Base-by-base conservation (phyloP, 352 stramenopile genomes). In the Globisporangium apiculatum region DNA sequence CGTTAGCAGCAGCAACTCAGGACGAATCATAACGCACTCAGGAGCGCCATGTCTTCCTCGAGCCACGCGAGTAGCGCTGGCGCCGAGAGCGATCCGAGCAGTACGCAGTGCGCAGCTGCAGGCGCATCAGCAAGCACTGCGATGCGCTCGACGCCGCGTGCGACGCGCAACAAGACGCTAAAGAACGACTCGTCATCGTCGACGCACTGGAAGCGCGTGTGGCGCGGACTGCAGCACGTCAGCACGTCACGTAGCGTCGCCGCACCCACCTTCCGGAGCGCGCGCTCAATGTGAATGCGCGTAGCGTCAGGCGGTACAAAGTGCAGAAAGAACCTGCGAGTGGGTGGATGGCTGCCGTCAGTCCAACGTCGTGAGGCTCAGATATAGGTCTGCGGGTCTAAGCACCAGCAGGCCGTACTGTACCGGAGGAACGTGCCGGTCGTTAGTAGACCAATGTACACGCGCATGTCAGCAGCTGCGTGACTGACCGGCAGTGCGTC, bases 61-160 rank as follows among this genome's bases (percentile, higher is more conserved):
- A 88, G 58, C 77, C 80, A 90, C 40, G 67, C 46, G 15, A 90
- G 58, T 10, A 83, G 50, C 42, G 81, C 76, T 24, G 76, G 69
- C 0, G 71, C 63, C 35, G 65, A 70, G 18, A 88, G 49, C 40
- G 50, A 65, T 0, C 77, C 80, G 0, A 86, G 70, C 24, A 88
- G 55, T 3, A 66, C 47, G 42, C 69, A 68, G 24, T 46, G 58
- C 3, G 17, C 0, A 14, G 56, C 46, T 18, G 49, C 51, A 7
- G 60, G 55, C 36, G 65, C 60, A 10, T 73, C 61, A 4, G 64
- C 65, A 43, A 82, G 48, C 41, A 88, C 74, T 24, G 72, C 72
- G 9, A 85, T 60, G 4, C 61, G 66, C 36, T 57, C 64, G 14
- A 62, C 58, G 8, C 77, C 80, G 47, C 74, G 80, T 12, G 74